Evolutionary conservation across 2,329 filamentous ascomycete species (phyloP), one percentile per base, ranked within the genome.

Genomic region (Trichoderma sp.): DNA sequence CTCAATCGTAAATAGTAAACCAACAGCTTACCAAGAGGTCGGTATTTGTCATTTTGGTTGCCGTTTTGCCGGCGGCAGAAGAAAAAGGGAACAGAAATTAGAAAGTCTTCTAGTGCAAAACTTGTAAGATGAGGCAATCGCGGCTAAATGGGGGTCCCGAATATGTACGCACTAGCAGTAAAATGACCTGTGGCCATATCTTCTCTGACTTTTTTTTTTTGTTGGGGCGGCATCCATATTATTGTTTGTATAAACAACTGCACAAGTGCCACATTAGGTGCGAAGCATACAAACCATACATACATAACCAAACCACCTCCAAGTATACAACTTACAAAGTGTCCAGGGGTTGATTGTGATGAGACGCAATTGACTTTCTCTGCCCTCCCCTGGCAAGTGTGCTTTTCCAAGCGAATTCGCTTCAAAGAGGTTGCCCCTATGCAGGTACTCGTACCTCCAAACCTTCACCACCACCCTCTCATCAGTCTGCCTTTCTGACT

Each of bases 81-180:
- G 26, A 9, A 39, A 39, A 47, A 43, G 13, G n/a, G 9, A 57
- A 13, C 26, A 32, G 26, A 39, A 43, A 55, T 15, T 36, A 55
- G 23, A 20, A 28, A 20, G 15, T 20, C 23, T n/a, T n/a, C 23
- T 12, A 69, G 9, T 34, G 66, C 32, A n/a, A 28, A 15, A 61
- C 30, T 23, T 30, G 39, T 69, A 50, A 68, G 66, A 69, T 69
- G 57, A 69, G 66, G 57, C 57, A 36, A 62, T 69, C 57, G 57
- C 28, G 57, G 53, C 34, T 68, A 68, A 47, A 68, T 32, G 23
- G 36, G 32, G 32, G 32, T 20, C 23, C 17, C n/a, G 32, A 28
- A 30, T 26, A 57, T 26, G 53, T 30, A 58, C 28, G 28, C 55
- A 34, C 28, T 43, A 53, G n/a, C n/a, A 61, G 39, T 20, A 32